Conservation (phyloP, 2,329 filamentous ascomycete genomes). For the Paracorniculantispora psalliotae region DNA sequence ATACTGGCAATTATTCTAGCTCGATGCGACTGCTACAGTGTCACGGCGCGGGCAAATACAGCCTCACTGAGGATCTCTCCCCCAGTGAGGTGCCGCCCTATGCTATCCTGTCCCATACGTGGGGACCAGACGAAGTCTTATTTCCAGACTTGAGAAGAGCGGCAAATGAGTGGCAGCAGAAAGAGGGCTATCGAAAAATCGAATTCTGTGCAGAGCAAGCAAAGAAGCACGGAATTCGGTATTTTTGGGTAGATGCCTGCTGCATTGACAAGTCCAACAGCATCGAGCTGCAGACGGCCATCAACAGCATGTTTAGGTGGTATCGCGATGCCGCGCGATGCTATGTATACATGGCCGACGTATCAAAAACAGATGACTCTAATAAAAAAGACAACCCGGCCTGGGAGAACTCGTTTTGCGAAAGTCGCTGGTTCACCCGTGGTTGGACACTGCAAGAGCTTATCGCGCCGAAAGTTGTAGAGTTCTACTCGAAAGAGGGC, state of each 20-base stretch:
- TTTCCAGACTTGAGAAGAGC: constrained; percentile 20
- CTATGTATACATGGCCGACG: constrained; percentile 23
- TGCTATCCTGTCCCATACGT: constrained; percentile 33
- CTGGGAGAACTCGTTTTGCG: background rate
- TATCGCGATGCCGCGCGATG: constrained; percentile 22
- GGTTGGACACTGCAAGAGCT: constrained; percentile 62
- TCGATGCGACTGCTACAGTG: background rate
- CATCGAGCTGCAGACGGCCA: background rate
- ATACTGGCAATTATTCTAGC: background rate
- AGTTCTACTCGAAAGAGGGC: constrained; percentile 8
- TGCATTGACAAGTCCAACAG: constrained; percentile 17
- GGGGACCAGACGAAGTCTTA: constrained; percentile 26
- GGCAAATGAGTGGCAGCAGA: background rate
- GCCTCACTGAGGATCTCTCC: background rate
- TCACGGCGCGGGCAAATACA: background rate
- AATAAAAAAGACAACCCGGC: background rate
- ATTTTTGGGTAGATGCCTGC: constrained; percentile 28
- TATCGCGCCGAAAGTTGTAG: constrained; percentile 36
- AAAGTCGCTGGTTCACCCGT: constrained; percentile 34
- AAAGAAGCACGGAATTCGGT: constrained; percentile 13
- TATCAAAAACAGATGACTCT: background rate
- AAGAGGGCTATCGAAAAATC: constrained; percentile 23
- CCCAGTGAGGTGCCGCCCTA: constrained; percentile 20
- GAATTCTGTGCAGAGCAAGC: constrained; percentile 18
- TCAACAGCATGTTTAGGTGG: constrained; percentile 20